Evolutionary conservation across 2,329 filamentous ascomycete genomes (phyloP).

Genomic region (Bipolaris victoriae): DNA sequence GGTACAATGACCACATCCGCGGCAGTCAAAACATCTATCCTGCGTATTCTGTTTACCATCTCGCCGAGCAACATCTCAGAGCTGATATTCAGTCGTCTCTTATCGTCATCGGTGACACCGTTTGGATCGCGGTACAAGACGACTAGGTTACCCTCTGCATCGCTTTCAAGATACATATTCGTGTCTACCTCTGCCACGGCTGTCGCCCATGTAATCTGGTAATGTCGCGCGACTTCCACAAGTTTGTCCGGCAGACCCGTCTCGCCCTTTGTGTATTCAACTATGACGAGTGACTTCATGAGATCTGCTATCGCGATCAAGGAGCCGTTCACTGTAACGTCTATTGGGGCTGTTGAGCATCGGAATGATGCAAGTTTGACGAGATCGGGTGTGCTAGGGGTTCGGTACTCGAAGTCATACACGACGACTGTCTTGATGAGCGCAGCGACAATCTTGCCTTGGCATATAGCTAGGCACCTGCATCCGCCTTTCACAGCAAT

Average conservation of each 20-base stretch:
- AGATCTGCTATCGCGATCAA: slow-evolving; percentile 86
- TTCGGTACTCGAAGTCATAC: slow-evolving; percentile 62
- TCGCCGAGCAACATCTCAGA: slow-evolving; percentile 88
- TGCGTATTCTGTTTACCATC: slow-evolving; percentile 87
- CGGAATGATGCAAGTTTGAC: slow-evolving; percentile 77
- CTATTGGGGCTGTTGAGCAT: slow-evolving; percentile 82
- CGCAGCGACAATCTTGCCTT: slow-evolving; percentile 79
- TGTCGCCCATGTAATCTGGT: slow-evolving; percentile 81
- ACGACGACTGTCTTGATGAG: slow-evolving; percentile 83
- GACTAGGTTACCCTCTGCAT: slow-evolving; percentile 85
- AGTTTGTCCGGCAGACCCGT: slow-evolving; percentile 67
- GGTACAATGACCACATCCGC: slow-evolving; percentile 74
- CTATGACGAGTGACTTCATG: slow-evolving; percentile 87
- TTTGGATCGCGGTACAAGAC: slow-evolving; percentile 76
- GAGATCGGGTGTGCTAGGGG: slow-evolving; percentile 62
- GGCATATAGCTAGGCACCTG: slow-evolving; percentile 74
- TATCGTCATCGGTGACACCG: slow-evolving; percentile 77
- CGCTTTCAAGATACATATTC: slow-evolving; percentile 80
- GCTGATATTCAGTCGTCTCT: slow-evolving; percentile 71
- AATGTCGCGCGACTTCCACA: slow-evolving; percentile 78
- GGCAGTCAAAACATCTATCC: slow-evolving; percentile 70
- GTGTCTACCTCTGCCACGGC: slow-evolving; percentile 74
- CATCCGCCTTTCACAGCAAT: slow-evolving; percentile 79
- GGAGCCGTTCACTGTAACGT: slow-evolving; percentile 74
- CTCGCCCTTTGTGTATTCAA: slow-evolving; percentile 70